Base-by-base conservation (phyloP, 805 yeast genomes). In the Peterozyma xylosa region DNA sequence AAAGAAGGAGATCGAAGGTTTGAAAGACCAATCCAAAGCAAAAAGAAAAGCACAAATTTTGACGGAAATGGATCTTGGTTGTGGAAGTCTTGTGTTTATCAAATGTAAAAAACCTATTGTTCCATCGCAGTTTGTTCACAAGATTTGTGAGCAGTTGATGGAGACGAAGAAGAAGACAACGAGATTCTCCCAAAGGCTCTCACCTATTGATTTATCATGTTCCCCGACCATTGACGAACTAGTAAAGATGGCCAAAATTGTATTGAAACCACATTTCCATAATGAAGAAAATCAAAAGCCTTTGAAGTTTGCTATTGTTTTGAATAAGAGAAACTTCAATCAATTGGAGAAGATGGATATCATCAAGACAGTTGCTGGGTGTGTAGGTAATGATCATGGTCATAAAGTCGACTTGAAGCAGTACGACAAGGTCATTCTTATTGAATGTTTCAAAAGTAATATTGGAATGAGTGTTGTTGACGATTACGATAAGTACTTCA, bases 391-490 rank as follows among this genome's bases (percentile, higher is more conserved):
- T 38, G 81, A 77, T 5, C 74, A 76, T 49, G 82, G 81, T 2
- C 96, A 88, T 59, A 67, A 63, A 33, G 95, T 93, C 13, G 95
- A 89, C 58, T 71, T 93, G 59, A 86, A 86, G 54, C 64, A 78
- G 11, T 87, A 77, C 55, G 95, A 90, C 48, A 80, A 82, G 56
- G 66, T 93, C 52, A 76, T 93, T 39, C 57, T 91, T 42, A 84
- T 93, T 2, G 96, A 88, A 59, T 86, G 96, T 57, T 91, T 82
- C 65, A 91, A 90, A 66, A 84, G 78, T 49, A 85, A 86, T 48
- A 74, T 93, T 32, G 99, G 99, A 6, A 80, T 87, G 76, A 72
- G 93, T 50, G 91, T 89, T 5, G 88, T 87, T 2, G 74, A 76
- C 44, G 75, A 76, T 45, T 87, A 77, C 54, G 79, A 75, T 17